Conservation (phyloP, 495 filamentous ascomycete genomes). For the Xylaria venustula region DNA sequence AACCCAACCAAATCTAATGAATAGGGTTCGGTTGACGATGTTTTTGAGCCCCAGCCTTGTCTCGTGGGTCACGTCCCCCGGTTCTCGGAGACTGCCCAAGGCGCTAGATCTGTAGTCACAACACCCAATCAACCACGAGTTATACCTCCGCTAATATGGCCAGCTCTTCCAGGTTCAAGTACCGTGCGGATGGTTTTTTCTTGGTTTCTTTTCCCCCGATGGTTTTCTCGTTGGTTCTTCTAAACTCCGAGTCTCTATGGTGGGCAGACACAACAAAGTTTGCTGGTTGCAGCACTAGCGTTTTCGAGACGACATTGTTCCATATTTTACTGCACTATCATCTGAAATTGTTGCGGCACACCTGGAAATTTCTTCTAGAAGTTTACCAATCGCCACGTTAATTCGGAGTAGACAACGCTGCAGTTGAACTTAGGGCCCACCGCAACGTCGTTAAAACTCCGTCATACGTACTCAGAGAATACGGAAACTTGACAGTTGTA, state of each 20-base stretch:
- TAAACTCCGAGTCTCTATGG: background rate
- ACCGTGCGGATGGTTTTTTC: background rate
- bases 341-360: background rate
- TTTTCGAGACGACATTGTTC: background rate
- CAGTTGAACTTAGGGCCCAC: background rate
- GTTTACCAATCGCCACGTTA: background rate
- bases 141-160: constrained; percentile 2
- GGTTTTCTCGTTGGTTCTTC: background rate
- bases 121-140: background rate
- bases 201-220: too few species aligned
- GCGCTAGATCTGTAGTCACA: constrained; percentile 16
- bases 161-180: background rate
- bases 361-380: constrained; percentile 1
- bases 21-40: background rate
- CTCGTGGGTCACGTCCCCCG: constrained; percentile 7
- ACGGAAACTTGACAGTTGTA: background rate
- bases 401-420: background rate
- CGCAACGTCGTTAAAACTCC: background rate
- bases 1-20: background rate
- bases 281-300: constrained; percentile 8
- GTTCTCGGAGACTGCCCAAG: constrained; percentile 26
- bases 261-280: constrained; percentile 6
- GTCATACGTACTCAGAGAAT: background rate
- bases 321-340: background rate
- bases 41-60: background rate